Base-by-base conservation (phyloP, 805 yeast species). In the Ogataea methanolica region DNA sequence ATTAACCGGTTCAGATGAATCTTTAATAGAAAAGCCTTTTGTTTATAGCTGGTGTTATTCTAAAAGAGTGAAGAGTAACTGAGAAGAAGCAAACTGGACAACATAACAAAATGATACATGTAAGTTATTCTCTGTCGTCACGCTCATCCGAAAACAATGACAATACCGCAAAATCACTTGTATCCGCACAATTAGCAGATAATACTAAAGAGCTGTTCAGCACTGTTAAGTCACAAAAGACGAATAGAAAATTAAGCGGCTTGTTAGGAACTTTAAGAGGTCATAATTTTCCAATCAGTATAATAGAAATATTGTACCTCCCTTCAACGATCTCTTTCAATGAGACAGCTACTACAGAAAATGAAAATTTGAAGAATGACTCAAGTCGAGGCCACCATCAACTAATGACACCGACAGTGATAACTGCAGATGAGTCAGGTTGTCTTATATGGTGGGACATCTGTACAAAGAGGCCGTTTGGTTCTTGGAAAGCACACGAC, bases 391-490 rank as follows among this genome's bases (percentile, higher is more conserved):
- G 29, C 4, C 9, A 37, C 2, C 33, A 60, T 47, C 63, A 61
- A 5, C 48, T 65, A 1, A 52, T 65, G 39, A 64, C 65, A 6
- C 71, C 73, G 5, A 60, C 72, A 2, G 51, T 83, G 4, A 57
- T 77, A 1, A 72, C 86, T 0, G 78, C 78, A 5, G 94, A 86
- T 59, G 81, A 80, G 26, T 60, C 68, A 0, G 96, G 96, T 0
- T 71, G 77, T 71, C 55, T 80, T 3, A 70, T 79, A 1, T 70
- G 83, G 72, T 87, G 96, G 96, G 76, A 80, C 47, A 51, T 87
- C 7, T 57, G 64, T 1, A 71, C 78, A 0, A 67, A 81, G 36
- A 63, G 94, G 41, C 85, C 89, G 0, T 41, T 74, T 1, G 73
- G 72, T 0, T 66, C 73, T 1, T 83, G 88, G 82, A 66, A 71